Conservation (phyloP, 2,329 filamentous ascomycete species). For the Trichoderma cornu-damae region DNA sequence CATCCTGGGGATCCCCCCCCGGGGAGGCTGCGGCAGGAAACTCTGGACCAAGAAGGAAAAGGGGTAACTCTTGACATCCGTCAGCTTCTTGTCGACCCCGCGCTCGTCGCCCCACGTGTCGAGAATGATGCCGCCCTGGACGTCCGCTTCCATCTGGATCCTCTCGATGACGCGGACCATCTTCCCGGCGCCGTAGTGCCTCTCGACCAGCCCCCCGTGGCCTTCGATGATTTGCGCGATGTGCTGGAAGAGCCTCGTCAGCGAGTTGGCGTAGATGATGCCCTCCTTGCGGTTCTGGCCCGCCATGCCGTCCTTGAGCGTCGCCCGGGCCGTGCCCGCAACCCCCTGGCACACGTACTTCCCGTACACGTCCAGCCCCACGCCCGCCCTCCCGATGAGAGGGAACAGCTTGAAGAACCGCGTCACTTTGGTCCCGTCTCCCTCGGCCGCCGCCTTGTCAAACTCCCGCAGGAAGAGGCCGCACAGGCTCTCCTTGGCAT, state of each 20-base stretch:
- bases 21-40: slow-evolving; percentile 69
- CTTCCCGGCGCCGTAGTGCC: slow-evolving; percentile 86
- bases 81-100: slow-evolving; percentile 76
- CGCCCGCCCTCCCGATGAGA: slow-evolving; percentile 80
- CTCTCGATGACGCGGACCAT: slow-evolving; percentile 94
- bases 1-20: slow-evolving; percentile 60
- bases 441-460: slow-evolving; percentile 80
- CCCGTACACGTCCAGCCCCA: slow-evolving; percentile 90
- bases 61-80: slow-evolving; percentile 94
- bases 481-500: slow-evolving; percentile 83
- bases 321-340: slow-evolving; percentile 72
- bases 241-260: slow-evolving; percentile 93
- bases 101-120: slow-evolving; percentile 95
- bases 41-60: slow-evolving; percentile 97
- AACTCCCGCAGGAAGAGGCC: slow-evolving; percentile 90
- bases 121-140: slow-evolving; percentile 91
- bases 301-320: slow-evolving; percentile 64
- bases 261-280: slow-evolving; percentile 84
- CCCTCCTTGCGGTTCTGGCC: slow-evolving; percentile 55
- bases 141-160: slow-evolving; percentile 88
- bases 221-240: slow-evolving; percentile 95
- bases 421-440: slow-evolving; percentile 84
- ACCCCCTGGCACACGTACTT: slow-evolving; percentile 95
- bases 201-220: slow-evolving; percentile 84
- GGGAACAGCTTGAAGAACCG: slow-evolving; percentile 98